Evolutionary conservation across 306 rosid species (phyloP).

Genomic region (Gastrolobium bilobum): DNA sequence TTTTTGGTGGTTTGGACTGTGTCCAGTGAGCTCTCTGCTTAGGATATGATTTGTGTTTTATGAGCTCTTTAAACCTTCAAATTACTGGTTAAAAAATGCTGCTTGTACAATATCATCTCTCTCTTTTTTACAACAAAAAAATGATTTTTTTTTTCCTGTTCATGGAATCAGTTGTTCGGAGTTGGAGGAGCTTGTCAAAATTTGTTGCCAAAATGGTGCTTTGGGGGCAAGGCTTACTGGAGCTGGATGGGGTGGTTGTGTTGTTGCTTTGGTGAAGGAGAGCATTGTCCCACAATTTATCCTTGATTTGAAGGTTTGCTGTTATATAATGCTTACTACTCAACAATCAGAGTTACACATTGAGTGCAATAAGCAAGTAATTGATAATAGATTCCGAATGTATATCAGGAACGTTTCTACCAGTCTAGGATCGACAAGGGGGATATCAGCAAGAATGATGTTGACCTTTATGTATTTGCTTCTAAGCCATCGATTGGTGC

Average conservation of each 20-base stretch:
- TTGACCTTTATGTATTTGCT: conserved; percentile 86
- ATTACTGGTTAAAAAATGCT: neutral
- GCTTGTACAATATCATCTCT: neutral
- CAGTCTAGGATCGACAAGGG: conserved; percentile 77
- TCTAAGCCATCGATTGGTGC: conserved; percentile 99
- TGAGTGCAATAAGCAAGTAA: neutral
- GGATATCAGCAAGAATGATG: conserved; percentile 68
- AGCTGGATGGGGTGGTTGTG: conserved; percentile 99
- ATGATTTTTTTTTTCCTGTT: conserved; percentile 35
- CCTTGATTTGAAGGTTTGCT: conserved; percentile 83
- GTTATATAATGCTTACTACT: neutral
- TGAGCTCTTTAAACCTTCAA: neutral
- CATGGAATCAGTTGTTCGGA: conserved; percentile 80
- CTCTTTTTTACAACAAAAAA: neutral
- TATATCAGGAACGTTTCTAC: conserved; percentile 74
- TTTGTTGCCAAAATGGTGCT: conserved; percentile 76
- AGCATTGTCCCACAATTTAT: conserved; percentile 87
- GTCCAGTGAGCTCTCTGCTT: neutral
- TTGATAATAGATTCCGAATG: conserved; percentile 20
- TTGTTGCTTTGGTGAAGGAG: conserved; percentile 94
- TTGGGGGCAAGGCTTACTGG: conserved; percentile 98
- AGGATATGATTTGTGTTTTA: neutral
- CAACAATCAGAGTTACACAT: neutral
- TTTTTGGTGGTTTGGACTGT: neutral
- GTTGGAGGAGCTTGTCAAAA: conserved; percentile 88